Evolutionary conservation across 192 early-diverging fungal species (phyloP).

Genomic region (Rhizoclosmatium sp.): DNA sequence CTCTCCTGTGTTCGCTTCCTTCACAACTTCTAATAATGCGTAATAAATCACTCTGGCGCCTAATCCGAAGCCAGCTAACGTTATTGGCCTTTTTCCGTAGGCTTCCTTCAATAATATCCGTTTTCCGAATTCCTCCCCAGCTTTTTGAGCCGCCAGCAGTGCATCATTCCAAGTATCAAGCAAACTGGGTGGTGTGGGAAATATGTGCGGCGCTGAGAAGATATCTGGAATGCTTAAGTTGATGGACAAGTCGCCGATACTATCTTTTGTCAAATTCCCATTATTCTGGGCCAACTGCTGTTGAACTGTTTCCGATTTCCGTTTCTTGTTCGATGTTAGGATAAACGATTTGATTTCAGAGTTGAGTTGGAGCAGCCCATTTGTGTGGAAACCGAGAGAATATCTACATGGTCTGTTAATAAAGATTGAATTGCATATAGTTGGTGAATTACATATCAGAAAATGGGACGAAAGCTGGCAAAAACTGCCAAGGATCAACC

Average conservation of each 20-base stretch:
- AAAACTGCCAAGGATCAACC: conserved; percentile 25
- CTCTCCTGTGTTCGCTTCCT: conserved; percentile 7
- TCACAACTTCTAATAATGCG: conserved; percentile 80
- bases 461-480: conserved; percentile 27
- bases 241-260: not conserved
- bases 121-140: conserved; percentile 62
- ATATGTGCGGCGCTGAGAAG: not conserved
- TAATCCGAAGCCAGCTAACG: conserved; percentile 86
- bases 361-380: conserved; percentile 2
- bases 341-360: conserved; percentile 20
- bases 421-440: not conserved
- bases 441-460: conserved; percentile 26
- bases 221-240: not conserved
- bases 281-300: not conserved
- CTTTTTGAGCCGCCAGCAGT: conserved; percentile 78
- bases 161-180: conserved; percentile 83
- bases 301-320: not conserved
- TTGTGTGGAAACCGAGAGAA: conserved; percentile 11
- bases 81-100: conserved; percentile 85
- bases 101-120: conserved; percentile 80
- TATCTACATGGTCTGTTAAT: not conserved
- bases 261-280: not conserved
- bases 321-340: conserved; percentile 6
- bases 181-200: conserved; percentile 19
- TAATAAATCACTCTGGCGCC: conserved; percentile 90